These are phyloP conservation scores for Phytophthora agathidicida DNA, from an alignment of 352 stramenopile genomes.

Conservation along the genomic window DNA sequence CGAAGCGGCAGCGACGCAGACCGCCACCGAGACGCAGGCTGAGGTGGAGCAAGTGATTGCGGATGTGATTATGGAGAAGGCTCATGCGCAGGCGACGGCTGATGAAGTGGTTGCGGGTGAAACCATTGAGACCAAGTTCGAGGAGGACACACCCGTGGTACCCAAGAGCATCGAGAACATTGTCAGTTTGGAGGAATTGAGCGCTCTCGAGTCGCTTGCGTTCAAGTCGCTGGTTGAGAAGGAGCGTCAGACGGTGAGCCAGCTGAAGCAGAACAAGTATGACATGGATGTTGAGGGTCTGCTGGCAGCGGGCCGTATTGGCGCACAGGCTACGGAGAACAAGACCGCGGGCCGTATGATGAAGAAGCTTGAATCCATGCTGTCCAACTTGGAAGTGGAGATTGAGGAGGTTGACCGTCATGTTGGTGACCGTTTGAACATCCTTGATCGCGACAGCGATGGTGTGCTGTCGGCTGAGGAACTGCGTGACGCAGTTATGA, in stretches of 20 bases:
- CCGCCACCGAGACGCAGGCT: constrained; percentile 30
- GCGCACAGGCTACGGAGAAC: constrained; percentile 82
- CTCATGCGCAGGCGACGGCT: constrained; percentile 22
- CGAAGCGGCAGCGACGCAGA: constrained; percentile 45
- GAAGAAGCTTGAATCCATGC: constrained; percentile 93
- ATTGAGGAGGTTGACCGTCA: constrained; percentile 95
- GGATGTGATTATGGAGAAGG: constrained; percentile 42
- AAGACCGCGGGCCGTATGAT: constrained; percentile 93
- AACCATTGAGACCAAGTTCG: constrained; percentile 18
- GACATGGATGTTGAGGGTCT: constrained; percentile 90
- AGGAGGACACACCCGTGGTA: constrained; percentile 25
- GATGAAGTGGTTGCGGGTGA: neutral
- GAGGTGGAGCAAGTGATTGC: constrained; percentile 42
- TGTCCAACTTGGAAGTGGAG: constrained; percentile 94
- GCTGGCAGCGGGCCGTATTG: constrained; percentile 80
- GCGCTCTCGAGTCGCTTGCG: constrained; percentile 80
- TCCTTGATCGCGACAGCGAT: constrained; percentile 98
- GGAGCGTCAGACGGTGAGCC: constrained; percentile 82
- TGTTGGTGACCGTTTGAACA: constrained; percentile 97
- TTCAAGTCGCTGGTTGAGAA: constrained; percentile 90
- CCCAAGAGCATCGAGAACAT: constrained; percentile 78
- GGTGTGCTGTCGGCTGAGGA: constrained; percentile 96
- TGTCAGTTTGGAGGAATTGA: constrained; percentile 82
- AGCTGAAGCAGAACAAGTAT: constrained; percentile 89
- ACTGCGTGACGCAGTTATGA: constrained; percentile 94